Base-by-base conservation (phyloP, 306 rosid genomes). In the Sindora glabra region DNA sequence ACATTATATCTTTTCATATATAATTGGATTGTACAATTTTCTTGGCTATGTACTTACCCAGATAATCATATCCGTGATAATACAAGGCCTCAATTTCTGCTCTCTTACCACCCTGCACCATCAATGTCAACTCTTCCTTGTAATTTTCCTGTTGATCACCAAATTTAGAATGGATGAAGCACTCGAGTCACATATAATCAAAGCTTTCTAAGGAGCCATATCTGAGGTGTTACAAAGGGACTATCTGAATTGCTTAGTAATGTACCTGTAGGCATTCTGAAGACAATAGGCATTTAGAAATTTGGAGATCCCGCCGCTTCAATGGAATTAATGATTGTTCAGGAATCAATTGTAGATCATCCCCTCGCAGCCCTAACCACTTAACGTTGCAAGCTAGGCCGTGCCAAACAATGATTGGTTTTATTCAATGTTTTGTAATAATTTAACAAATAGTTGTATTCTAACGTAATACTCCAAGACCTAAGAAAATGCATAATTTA, bases 11-110 rank as follows among this genome's bases (percentile, higher is more conserved):
- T n/a, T n/a, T n/a, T 73, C 26, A 77, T 64, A 77, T 26, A 77
- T 87, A 92, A 68, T 80, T 81, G 56, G 91, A 82, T 61, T 86
- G 98, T 13, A 86, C 92, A 53, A 92, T 78, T 68, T 83, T 88
- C 51, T 78, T 83, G 44, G 86, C 95, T 6, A 92, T 57, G 72
- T 83, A 92, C 82, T 86, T 92, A 16, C 86, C 90, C 65, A 89
- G 64, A 70, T 70, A 83, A 71, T 77, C 89, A 34, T 79, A 89
- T 21, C 96, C 94, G 22, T 82, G 86, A 39, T 63, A 85, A 58
- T 89, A 84, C 27, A 89, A 73, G 38, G 99, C 95, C 76, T 92
- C 96, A 21, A 92, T 79, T 77, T 92, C 99, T 41, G 94, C 95
- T 76, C 83, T 77, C 22, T 55, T 75, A 15, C 89, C 84, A 8